A percentile compares a stretch with the other conserved stretches of the same genome.
phyloP scores from a whole-genome alignment of 768 basidiomycete genomes.

The Tubosaeta sp. region DNA sequence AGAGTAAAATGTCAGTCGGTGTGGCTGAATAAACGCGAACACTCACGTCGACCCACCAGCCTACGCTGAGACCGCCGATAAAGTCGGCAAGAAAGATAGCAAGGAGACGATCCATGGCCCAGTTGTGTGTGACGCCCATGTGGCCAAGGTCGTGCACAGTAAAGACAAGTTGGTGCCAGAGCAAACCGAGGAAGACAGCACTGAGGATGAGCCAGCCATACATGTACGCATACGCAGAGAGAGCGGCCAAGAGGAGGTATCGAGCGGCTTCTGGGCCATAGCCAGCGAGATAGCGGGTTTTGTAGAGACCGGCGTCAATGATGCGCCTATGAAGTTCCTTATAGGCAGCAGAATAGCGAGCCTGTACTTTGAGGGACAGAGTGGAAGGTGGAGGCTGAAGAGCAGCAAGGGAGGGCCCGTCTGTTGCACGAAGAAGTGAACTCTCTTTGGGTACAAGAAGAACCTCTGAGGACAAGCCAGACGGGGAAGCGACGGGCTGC shows the following conservation, averaged over 20 bases:
- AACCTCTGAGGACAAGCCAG: slow-evolving; percentile 47
- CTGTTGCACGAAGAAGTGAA: slow-evolving; percentile 22
- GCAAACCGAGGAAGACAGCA: slow-evolving; percentile 77
- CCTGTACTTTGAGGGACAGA: slow-evolving; percentile 56
- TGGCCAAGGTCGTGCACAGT: slow-evolving; percentile 93
- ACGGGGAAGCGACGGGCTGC: slow-evolving; percentile 32
- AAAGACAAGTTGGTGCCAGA: slow-evolving; percentile 96
- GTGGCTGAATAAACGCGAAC: not conserved
- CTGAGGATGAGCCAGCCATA: slow-evolving; percentile 66
- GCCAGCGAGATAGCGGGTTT: slow-evolving; percentile 76
- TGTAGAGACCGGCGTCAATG: slow-evolving; percentile 76
- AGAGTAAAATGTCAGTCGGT: slow-evolving; percentile 2
- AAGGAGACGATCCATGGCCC: slow-evolving; percentile 73
- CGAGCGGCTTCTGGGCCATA: slow-evolving; percentile 89
- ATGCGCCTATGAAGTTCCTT: slow-evolving; percentile 73
- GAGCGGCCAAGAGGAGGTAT: slow-evolving; percentile 59
- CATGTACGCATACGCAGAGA: slow-evolving; percentile 59
- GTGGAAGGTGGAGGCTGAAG: slow-evolving; percentile 51
- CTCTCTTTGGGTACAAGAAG: slow-evolving; percentile 53
- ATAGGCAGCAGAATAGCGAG: slow-evolving; percentile 73
- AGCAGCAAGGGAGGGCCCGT: slow-evolving; percentile 38
- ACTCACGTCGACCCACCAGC: slow-evolving; percentile 98
- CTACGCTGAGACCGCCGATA: slow-evolving; percentile 88
- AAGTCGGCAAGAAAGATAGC: slow-evolving; percentile 80
- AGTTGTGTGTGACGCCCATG: slow-evolving; percentile 87